Evolutionary conservation across 371 early-diverging fungal species (phyloP), one percentile per base, ranked within the genome.

Genomic region (Actinomortierella wolfii): DNA sequence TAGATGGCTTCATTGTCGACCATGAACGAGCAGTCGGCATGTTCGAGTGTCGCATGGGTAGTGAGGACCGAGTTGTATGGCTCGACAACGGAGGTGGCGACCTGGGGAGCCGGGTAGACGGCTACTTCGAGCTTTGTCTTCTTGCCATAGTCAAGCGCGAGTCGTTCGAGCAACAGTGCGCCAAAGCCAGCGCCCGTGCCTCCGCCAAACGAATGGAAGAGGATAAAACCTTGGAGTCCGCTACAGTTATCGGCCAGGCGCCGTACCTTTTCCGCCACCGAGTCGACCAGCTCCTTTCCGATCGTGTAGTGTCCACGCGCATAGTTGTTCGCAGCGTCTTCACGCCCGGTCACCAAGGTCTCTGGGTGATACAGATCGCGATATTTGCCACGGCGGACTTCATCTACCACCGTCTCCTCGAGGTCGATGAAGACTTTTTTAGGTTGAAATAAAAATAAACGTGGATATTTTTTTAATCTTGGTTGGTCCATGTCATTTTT

Each of bases 271-370:
- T 99, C 98, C 56, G 97, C 84, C 51, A 96, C 96, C 44, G 86
- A 78, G 83, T 99, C 99, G 65, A 99, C 92, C 42, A 97, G 90
- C 80, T 97, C 98, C 88, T 97, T 97, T 69, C 99, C 99, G 68
- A 97, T 91, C 54, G 99, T 98, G 88, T 98, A 99, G 86, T 99
- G 97, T 68, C 99, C 99, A 86, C 98, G 93, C 51, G 99, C 99
- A 80, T 98, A 99, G 91, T 98, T 98, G 89, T 99, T 98, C 79
- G 98, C 99, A 23, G 99, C 99, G 80, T 98, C 99, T 82, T 98
- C 98, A 87, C 98, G 97, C 67, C 99, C 99, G 63, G 92, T 91
- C 81, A 99, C 97, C 77, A 99, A 85, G 86, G 95, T 95, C 74
- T 95, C 94, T 55, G 99, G 99, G 85, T 99, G 99, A 90, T 96